Conservation (phyloP, 2,329 filamentous ascomycete genomes). For the Aspergillus proliferans region DNA sequence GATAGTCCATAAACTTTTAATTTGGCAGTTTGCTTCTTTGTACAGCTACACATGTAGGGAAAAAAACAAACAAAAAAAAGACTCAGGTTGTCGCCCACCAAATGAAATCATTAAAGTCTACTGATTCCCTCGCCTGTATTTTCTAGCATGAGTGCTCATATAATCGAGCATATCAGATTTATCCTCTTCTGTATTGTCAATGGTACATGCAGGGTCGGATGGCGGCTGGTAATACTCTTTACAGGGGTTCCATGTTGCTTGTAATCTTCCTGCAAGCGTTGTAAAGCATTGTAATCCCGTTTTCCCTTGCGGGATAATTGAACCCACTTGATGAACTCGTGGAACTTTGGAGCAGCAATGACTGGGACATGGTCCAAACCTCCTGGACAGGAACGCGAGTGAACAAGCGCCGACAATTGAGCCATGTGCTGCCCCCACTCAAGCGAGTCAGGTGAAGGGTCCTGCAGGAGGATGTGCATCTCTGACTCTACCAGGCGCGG, state of each 20-base stretch:
- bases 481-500: neutral
- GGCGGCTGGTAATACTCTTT: neutral
- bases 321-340: neutral
- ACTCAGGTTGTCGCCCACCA: too few species aligned
- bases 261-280: neutral
- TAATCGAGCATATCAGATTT: neutral
- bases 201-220: neutral
- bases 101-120: neutral
- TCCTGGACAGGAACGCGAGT: neutral
- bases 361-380: neutral
- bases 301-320: neutral
- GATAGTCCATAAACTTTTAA: too few species aligned
- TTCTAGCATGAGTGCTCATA: neutral
- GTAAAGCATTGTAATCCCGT: neutral
- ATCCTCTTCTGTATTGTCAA: neutral
- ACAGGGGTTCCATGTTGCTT: neutral
- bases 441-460: neutral
- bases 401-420: neutral
- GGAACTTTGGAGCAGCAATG: neutral
- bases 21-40: too few species aligned
- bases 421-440: neutral
- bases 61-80: too few species aligned
- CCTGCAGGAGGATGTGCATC: neutral
- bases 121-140: neutral
- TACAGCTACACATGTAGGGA: too few species aligned